Conservation (phyloP, 2,329 filamentous ascomycete species). For the Herpotrichia juniperi region DNA sequence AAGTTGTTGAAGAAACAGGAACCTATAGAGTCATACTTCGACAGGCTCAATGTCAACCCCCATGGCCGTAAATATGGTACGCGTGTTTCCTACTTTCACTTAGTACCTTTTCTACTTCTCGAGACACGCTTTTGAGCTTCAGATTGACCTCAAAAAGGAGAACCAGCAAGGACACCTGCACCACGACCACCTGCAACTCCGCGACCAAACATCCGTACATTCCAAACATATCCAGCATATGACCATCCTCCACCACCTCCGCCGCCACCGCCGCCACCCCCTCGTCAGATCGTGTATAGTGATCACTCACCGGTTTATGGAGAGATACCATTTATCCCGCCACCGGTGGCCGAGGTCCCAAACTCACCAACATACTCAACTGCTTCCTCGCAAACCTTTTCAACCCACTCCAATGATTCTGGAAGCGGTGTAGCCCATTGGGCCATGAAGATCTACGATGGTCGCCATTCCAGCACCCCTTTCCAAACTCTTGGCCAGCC, state of each 20-base stretch:
- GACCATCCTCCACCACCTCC: slow-evolving; percentile 18
- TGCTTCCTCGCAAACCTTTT: slow-evolving; percentile 49
- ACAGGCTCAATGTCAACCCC: slow-evolving; percentile 30
- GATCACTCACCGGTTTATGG: slow-evolving; percentile 26
- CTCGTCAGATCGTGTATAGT: slow-evolving; percentile 19
- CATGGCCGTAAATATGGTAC: slow-evolving; percentile 23
- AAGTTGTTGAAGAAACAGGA: slow-evolving; percentile 44
- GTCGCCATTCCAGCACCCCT: slow-evolving; percentile 44
- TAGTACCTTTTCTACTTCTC: slow-evolving; percentile 6
- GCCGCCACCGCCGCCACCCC: slow-evolving; percentile 11
- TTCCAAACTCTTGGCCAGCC: slow-evolving; percentile 41
- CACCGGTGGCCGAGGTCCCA: slow-evolving; percentile 45
- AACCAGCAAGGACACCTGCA: slow-evolving; percentile 30
- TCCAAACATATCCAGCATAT: slow-evolving; percentile 30
- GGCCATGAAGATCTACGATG: slow-evolving; percentile 53
- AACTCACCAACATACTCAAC: slow-evolving; percentile 51
- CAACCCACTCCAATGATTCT: slow-evolving; percentile 43
- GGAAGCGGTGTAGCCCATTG: slow-evolving; percentile 46
- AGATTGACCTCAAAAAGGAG: background rate
- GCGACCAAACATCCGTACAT: slow-evolving; percentile 35
- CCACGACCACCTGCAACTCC: slow-evolving; percentile 29
- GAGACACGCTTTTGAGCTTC: background rate
- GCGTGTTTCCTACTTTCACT: slow-evolving; percentile 2
- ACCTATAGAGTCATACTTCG: slow-evolving; percentile 42
- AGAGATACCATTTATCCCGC: slow-evolving; percentile 41